phyloP scores from a whole-genome alignment of 2,329 filamentous ascomycete genomes.

The Colletotrichum cordylinicola region DNA sequence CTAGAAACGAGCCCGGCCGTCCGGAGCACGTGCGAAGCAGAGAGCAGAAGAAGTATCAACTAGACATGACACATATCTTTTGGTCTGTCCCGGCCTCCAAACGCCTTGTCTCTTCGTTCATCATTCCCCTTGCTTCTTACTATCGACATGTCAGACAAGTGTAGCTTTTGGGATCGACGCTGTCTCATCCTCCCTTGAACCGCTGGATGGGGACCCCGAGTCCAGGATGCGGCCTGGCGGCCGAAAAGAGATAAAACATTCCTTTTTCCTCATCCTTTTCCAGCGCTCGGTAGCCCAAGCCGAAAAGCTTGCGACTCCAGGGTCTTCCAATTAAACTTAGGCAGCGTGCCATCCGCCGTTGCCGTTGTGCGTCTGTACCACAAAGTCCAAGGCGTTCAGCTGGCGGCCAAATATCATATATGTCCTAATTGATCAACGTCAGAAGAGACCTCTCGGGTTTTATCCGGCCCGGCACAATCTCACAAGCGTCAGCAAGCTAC shows the following conservation, averaged over 20 bases:
- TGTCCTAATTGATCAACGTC: neutral
- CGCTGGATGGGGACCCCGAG: neutral
- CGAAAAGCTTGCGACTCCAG: neutral
- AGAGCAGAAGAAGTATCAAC: neutral
- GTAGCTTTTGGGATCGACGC: neutral
- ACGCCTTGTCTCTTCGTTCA: neutral
- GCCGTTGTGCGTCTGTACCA: neutral
- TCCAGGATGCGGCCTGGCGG: neutral
- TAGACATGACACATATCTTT: neutral
- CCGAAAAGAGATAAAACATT: neutral
- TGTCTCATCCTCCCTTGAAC: constrained; percentile 8
- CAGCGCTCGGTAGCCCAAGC: neutral
- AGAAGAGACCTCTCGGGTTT: neutral
- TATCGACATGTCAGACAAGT: neutral
- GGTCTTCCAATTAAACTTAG: neutral
- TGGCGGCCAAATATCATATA: neutral
- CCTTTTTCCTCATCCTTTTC: neutral
- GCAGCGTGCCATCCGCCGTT: neutral
- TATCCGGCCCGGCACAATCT: neutral
- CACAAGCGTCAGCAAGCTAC: neutral
- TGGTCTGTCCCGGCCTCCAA: neutral
- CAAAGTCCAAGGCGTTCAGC: neutral
- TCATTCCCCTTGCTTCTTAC: constrained; percentile 10
- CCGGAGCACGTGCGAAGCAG: neutral
- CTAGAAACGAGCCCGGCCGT: neutral